These are phyloP conservation scores for Aureobasidium sp. DNA, from an alignment of 2,329 filamentous ascomycete species.

Conservation along the genomic window DNA sequence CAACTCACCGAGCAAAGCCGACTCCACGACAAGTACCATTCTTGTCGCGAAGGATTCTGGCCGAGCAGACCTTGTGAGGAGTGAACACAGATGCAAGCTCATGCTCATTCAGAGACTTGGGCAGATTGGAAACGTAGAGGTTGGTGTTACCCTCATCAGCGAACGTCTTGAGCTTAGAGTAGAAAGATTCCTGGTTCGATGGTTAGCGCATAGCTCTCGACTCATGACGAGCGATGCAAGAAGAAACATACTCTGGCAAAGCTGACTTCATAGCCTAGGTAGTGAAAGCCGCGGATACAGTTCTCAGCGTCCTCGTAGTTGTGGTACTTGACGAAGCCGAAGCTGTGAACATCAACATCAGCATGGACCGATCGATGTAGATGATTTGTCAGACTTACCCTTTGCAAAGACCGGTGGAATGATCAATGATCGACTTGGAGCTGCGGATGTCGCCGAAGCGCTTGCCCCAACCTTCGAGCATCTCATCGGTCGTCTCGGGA, in stretches of 20 bases:
- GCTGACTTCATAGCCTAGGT: conserved; percentile 92
- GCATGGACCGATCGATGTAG: conserved; percentile 16
- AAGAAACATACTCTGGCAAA: conserved; percentile 69
- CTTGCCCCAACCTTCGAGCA: conserved; percentile 71
- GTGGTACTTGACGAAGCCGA: conserved; percentile 94
- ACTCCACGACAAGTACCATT: conserved; percentile 93
- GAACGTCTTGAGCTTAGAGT: conserved; percentile 93
- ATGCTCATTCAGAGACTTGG: conserved; percentile 83
- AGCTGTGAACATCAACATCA: conserved; percentile 50
- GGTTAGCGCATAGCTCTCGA: conserved; percentile 21
- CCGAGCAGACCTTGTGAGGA: conserved; percentile 78
- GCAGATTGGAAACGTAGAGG: conserved; percentile 94
- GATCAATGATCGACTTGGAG: conserved; percentile 97
- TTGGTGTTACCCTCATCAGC: conserved; percentile 87
- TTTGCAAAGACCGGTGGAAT: conserved; percentile 88
- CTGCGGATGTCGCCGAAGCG: conserved; percentile 93
- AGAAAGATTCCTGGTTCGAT: conserved; percentile 75
- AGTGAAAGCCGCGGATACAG: conserved; percentile 92
- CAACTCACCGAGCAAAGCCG: conserved; percentile 81
- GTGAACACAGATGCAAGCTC: conserved; percentile 72
- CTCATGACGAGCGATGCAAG: not conserved
- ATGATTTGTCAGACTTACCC: conserved; percentile 54
- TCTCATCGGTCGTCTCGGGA: conserved; percentile 88
- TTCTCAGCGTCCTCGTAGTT: conserved; percentile 83
- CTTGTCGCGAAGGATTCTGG: conserved; percentile 87